Evolutionary conservation across 805 yeast species (phyloP).

Genomic region (Candida tammaniensis): DNA sequence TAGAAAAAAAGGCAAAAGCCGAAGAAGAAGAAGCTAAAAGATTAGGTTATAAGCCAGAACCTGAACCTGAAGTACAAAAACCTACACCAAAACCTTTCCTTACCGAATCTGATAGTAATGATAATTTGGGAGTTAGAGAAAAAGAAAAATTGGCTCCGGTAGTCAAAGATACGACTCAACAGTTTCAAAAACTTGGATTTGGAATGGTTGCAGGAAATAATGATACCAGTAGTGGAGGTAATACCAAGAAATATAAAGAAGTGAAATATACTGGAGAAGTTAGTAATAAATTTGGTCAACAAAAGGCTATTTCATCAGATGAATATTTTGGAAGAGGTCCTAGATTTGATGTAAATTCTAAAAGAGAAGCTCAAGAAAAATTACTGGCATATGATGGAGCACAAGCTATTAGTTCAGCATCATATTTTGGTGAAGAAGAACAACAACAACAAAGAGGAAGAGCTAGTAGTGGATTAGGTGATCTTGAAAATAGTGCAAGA

Average conservation of each 20-base stretch:
- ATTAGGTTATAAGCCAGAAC: constrained; percentile 52
- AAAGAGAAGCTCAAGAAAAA: constrained; percentile 78
- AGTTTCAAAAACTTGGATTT: constrained; percentile 81
- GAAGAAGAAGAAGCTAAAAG: constrained; percentile 70
- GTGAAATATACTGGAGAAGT: constrained; percentile 73
- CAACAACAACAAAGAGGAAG: constrained; percentile 23
- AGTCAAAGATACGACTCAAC: constrained; percentile 54
- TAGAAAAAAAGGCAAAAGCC: constrained; percentile 74
- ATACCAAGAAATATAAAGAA: constrained; percentile 45
- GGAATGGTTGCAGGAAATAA: constrained; percentile 79
- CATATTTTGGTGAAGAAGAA: constrained; percentile 88
- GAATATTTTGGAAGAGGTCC: constrained; percentile 87
- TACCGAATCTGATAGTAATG: constrained; percentile 1
- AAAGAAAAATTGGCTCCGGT: constrained; percentile 21
- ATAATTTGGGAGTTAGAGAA: constrained; percentile 7
- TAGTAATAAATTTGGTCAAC: constrained; percentile 74
- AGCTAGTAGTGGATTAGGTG: constrained; percentile 30
- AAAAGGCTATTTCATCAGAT: constrained; percentile 94
- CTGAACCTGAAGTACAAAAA: constrained; percentile 16
- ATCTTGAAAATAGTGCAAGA: constrained; percentile 57
- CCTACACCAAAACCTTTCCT: constrained; percentile 1
- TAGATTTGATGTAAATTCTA: constrained; percentile 70
- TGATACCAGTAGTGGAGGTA: constrained; percentile 22
- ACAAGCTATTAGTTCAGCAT: constrained; percentile 84
- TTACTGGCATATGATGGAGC: constrained; percentile 82